These are phyloP conservation scores for Triticum urartu DNA, from an alignment of 176 grass and related monocot species.

Conservation along the genomic window DNA sequence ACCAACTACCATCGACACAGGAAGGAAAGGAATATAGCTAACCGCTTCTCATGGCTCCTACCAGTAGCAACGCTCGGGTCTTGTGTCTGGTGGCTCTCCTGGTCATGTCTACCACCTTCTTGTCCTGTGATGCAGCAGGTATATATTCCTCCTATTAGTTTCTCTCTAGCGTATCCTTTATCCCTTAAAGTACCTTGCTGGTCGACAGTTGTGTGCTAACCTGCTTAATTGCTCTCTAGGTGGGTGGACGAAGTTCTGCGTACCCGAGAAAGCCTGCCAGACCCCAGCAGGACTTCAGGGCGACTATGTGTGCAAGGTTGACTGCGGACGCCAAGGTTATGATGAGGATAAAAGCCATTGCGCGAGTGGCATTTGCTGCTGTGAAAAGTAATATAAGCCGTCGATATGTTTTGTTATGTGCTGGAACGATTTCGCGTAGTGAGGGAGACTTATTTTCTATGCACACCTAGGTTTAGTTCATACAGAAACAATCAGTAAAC, in stretches of 20 bases:
- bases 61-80: neutral
- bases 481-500: neutral
- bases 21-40: no score
- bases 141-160: neutral
- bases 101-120: neutral
- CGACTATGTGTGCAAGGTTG: neutral
- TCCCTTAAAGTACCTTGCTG: neutral
- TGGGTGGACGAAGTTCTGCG: neutral
- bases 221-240: neutral
- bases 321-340: neutral
- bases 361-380: neutral
- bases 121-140: neutral
- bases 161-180: neutral
- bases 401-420: neutral
- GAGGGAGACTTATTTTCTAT: neutral
- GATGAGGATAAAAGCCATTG: neutral
- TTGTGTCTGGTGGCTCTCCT: neutral
- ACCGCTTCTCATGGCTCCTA: no score
- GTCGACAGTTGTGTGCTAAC: no score
- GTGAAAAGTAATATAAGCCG: neutral
- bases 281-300: neutral
- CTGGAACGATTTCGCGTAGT: neutral
- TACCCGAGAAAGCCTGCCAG: neutral
- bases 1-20: no score
- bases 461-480: neutral